phyloP scores from a whole-genome alignment of 2,329 filamentous ascomycete genomes.

The Phaeosphaeriaceae sp. region DNA sequence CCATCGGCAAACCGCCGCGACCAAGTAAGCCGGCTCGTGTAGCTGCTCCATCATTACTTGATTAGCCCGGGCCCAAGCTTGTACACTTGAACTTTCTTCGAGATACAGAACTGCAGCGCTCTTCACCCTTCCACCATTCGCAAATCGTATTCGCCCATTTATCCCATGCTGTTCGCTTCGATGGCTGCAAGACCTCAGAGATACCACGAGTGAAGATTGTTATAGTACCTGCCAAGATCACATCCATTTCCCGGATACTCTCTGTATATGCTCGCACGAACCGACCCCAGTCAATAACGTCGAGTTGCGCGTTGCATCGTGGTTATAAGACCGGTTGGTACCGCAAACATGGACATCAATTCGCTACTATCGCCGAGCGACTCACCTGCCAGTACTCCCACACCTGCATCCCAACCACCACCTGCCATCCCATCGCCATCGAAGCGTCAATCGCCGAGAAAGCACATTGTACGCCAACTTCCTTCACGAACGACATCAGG shows the following conservation, averaged over 20 bases:
- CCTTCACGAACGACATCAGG: conserved; percentile 51
- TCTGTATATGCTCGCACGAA: not conserved
- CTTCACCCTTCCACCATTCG: conserved; percentile 20
- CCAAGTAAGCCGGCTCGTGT: too few relatives aligned
- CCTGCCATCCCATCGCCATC: conserved; percentile 34
- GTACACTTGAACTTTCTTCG: conserved; percentile 31
- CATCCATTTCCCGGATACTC: not conserved
- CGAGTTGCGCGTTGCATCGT: not conserved
- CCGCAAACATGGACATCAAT: conserved; percentile 56
- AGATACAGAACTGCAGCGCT: conserved; percentile 13
- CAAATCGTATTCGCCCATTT: conserved; percentile 13
- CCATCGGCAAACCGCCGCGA: conserved; percentile 1
- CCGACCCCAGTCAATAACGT: not conserved
- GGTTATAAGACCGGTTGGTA: conserved; percentile 2
- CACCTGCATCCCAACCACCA: conserved; percentile 41
- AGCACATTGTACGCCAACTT: conserved; percentile 41
- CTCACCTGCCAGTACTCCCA: conserved; percentile 47
- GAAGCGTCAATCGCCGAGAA: conserved; percentile 37
- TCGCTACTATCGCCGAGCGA: conserved; percentile 57
- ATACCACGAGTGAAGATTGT: conserved; percentile 17
- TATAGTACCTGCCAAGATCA: conserved; percentile 3
- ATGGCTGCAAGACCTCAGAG: conserved; percentile 18
- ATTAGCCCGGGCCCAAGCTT: conserved; percentile 33
- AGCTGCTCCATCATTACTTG: conserved; percentile 27
- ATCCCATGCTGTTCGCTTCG: conserved; percentile 31